phyloP scores from a whole-genome alignment of 768 basidiomycete species.

The Leucocoprinus leucothites region DNA sequence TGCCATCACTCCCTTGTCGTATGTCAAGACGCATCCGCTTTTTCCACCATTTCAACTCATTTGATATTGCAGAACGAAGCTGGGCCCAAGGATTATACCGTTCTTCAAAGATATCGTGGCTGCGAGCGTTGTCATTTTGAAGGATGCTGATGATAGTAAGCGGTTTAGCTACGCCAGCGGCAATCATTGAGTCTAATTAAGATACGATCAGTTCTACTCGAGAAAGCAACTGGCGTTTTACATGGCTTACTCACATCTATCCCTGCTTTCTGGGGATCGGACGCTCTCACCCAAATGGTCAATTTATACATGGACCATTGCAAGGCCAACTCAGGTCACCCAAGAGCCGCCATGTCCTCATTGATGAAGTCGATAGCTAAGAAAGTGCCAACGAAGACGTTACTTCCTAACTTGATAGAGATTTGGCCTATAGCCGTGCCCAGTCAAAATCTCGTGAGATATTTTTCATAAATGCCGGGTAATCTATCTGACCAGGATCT shows the following conservation, averaged over 20 bases:
- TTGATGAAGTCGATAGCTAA: constrained; percentile 70
- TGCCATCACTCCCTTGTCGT: constrained; percentile 63
- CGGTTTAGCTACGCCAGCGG: not conserved
- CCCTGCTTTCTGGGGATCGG: constrained; percentile 76
- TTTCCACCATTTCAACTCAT: constrained; percentile 3
- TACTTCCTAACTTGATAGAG: constrained; percentile 63
- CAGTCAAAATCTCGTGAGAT: constrained; percentile 30
- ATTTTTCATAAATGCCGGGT: not conserved
- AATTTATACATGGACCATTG: constrained; percentile 52
- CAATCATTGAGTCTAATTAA: constrained; percentile 1
- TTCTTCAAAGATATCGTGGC: constrained; percentile 71
- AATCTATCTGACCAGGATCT: not conserved
- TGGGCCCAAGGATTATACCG: constrained; percentile 89
- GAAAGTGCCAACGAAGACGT: constrained; percentile 59
- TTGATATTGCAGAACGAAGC: constrained; percentile 47
- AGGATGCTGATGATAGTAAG: constrained; percentile 36
- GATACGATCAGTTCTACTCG: constrained; percentile 24
- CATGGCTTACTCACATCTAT: constrained; percentile 69
- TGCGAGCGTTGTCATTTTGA: constrained; percentile 49
- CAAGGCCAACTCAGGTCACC: constrained; percentile 27
- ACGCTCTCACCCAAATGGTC: constrained; percentile 55
- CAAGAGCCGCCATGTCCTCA: constrained; percentile 31
- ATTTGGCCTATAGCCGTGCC: constrained; percentile 44
- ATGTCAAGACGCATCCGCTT: constrained; percentile 19
- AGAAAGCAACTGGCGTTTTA: constrained; percentile 47